Base-by-base conservation (phyloP, 306 rosid species). In the Cajanus cajan region DNA sequence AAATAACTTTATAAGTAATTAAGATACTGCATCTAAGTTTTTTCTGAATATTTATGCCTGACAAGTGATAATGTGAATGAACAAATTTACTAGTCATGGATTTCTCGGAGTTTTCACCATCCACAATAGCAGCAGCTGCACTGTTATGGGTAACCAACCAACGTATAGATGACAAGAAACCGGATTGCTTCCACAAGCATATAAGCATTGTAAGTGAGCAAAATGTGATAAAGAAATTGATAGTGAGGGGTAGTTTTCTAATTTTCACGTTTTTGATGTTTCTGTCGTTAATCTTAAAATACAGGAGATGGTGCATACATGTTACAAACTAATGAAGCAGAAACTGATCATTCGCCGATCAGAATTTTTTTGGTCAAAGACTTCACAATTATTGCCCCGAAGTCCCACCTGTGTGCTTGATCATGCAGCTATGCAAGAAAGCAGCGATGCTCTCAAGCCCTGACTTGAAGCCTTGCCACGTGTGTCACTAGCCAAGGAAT, bases 121-220 rank as follows among this genome's bases (percentile, higher is more conserved):
- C 90, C 7, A 44, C 82, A 36, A 82, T 87, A 82, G 90, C 85
- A 48, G 86, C 83, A 12, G 82, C 88, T 4, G 86, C 90, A 2
- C 59, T 84, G 75, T 31, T 81, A 25, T 84, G 82, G 45, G 84
- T 64, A n/a, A 82, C 76, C 15, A 78, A 87, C 48, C 83, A 58
- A 44, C 12, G 54, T 66, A 40, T 71, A 68, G 80, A 65, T 43
- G 77, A 71, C 21, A 71, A 52, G 72, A 73, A 58, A 55, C 22
- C 74, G 45, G 34, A 69, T 40, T 75, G 41, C 67, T 65, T 84
- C 59, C 83, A 78, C 41, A 66, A 81, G 41, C 75, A 73, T 75
- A 82, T 82, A 57, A 82, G 72, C 78, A 66, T 62, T 66, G 90
- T 81, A 71, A 71, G 36, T 34, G 65, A 24, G 13, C 48, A 21